phyloP scores from a whole-genome alignment of 2,329 filamentous ascomycete genomes.

The Penicillium decumbens region DNA sequence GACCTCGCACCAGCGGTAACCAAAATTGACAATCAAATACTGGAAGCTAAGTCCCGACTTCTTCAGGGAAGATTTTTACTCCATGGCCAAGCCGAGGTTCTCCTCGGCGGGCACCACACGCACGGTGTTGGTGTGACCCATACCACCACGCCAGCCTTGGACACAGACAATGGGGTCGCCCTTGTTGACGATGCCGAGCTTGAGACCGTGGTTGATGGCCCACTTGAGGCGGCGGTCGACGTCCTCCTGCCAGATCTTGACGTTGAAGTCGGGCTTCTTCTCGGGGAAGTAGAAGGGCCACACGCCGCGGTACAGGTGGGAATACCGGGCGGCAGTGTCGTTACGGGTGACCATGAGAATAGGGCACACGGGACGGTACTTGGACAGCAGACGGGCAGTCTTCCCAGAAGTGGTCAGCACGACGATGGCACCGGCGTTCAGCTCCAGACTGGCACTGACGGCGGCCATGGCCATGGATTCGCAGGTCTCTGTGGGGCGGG shows the following conservation, averaged over 20 bases:
- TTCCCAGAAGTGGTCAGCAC: constrained; percentile 91
- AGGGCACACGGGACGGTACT: constrained; percentile 97
- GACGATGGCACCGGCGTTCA: constrained; percentile 93
- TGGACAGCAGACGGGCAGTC: constrained; percentile 91
- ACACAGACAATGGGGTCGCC: constrained; percentile 67
- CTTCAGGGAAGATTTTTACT: constrained; percentile 28
- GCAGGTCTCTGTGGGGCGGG: constrained; percentile 77
- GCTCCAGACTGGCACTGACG: constrained; percentile 88
- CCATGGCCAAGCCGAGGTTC: constrained; percentile 37
- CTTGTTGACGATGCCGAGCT: constrained; percentile 73
- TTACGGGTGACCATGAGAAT: constrained; percentile 99
- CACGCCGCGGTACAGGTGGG: constrained; percentile 93
- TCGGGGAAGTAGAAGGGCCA: constrained; percentile 96
- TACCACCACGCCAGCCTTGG: constrained; percentile 64
- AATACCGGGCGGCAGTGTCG: constrained; percentile 76
- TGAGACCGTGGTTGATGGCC: constrained; percentile 82
- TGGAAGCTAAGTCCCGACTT: constrained; percentile 9
- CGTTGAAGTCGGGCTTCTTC: constrained; percentile 87
- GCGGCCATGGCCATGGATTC: constrained; percentile 98
- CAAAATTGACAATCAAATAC: constrained; percentile 7
- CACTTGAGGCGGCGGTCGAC: constrained; percentile 97
- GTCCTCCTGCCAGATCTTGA: constrained; percentile 96
- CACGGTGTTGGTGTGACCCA: constrained; percentile 64
- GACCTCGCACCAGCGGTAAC: constrained; percentile 21
- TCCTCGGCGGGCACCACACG: constrained; percentile 49